Evolutionary conservation across 2,329 filamentous ascomycete species (phyloP).

Genomic region (Phoma herbarum): DNA sequence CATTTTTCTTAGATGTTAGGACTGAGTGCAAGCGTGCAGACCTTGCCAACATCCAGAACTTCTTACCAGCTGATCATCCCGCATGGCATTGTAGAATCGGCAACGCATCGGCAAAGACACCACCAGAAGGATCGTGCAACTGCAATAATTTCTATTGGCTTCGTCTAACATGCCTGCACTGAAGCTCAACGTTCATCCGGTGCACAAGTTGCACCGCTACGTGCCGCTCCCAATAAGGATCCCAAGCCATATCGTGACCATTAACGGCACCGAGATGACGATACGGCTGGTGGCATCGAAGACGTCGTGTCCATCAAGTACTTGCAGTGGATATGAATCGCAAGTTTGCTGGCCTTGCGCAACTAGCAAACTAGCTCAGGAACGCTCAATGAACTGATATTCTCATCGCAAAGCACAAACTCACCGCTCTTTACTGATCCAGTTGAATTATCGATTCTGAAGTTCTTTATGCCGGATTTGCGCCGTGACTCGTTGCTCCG

Average conservation of each 20-base stretch:
- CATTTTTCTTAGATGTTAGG: constrained; percentile 9
- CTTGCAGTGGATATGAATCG: constrained; percentile 16
- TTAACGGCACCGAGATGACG: constrained; percentile 3
- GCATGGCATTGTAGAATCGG: constrained; percentile 9
- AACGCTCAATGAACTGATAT: constrained; percentile 3
- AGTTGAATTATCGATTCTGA: not conserved
- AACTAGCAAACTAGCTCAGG: constrained; percentile 14
- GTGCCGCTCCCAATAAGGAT: constrained; percentile 12
- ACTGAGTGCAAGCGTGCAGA: not conserved
- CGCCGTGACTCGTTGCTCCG: not conserved
- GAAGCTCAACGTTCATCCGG: constrained; percentile 2
- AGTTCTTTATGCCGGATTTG: constrained; percentile 1
- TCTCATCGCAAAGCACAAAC: not conserved
- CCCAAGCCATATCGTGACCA: constrained; percentile 4
- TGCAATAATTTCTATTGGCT: constrained; percentile 11
- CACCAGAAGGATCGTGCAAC: constrained; percentile 13
- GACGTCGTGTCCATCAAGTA: not conserved
- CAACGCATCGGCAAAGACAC: constrained; percentile 18
- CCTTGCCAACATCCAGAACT: constrained; percentile 4
- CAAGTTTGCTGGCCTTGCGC: constrained; percentile 6
- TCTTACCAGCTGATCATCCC: constrained; percentile 4
- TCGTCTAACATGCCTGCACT: constrained; percentile 9
- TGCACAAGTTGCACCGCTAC: constrained; percentile 14
- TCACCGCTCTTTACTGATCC: constrained; percentile 13
- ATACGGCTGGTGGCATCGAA: constrained; percentile 1